phyloP scores from a whole-genome alignment of 1,139 yeast genomes.

The Hyphopichia wangnamkhiaoensis region DNA sequence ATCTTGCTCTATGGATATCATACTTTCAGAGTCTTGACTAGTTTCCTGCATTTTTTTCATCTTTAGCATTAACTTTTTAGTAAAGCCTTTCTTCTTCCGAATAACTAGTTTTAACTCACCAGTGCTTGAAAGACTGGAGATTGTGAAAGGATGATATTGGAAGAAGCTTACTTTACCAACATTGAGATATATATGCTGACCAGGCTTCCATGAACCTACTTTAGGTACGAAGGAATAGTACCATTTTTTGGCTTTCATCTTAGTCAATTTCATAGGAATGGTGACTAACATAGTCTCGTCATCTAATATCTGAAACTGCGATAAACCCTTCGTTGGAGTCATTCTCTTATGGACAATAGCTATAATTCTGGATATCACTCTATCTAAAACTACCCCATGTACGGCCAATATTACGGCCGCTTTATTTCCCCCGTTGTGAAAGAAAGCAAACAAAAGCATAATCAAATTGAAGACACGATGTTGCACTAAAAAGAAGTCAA shows the following conservation, averaged over 20 bases:
- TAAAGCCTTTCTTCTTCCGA: constrained; percentile 45
- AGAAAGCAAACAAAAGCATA: constrained; percentile 44
- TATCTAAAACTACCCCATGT: constrained; percentile 47
- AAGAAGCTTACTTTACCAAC: constrained; percentile 37
- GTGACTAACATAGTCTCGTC: constrained; percentile 42
- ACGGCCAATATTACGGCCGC: constrained; percentile 43
- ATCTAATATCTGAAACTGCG: constrained; percentile 42
- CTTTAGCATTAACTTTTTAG: constrained; percentile 33
- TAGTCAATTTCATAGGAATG: constrained; percentile 30
- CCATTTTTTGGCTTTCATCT: constrained; percentile 24
- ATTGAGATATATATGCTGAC: constrained; percentile 46
- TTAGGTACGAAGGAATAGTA: constrained; percentile 34
- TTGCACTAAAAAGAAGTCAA: constrained; percentile 45
- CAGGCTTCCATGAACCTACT: constrained; percentile 47
- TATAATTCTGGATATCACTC: constrained; percentile 33
- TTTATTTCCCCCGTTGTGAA: constrained; percentile 40
- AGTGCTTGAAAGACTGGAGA: constrained; percentile 37
- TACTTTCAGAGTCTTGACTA: constrained; percentile 10
- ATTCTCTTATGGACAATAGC: constrained; percentile 31
- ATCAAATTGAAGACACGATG: constrained; percentile 45
- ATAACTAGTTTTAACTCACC: constrained; percentile 43
- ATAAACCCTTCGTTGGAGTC: constrained; percentile 42
- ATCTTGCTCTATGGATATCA: neutral
- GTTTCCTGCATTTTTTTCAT: constrained; percentile 20
- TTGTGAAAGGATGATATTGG: constrained; percentile 53